A percentile compares a stretch with the other conserved stretches of the same genome.
Evolutionary conservation across 108 stramenopile species (phyloP).

Genomic region (Licmophora abbreviata): DNA sequence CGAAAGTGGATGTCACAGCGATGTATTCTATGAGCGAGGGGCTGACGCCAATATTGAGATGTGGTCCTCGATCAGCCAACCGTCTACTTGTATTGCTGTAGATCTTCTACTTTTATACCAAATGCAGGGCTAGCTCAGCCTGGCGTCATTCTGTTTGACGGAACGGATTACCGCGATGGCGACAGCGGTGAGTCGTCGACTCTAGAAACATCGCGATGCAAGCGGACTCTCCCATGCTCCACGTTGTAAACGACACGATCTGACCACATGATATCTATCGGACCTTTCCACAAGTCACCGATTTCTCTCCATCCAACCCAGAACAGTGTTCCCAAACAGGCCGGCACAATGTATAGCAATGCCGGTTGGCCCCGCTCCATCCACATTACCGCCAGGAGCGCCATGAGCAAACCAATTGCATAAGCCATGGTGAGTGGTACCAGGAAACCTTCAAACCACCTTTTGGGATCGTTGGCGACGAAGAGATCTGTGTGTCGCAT

Average conservation of each 20-base stretch:
- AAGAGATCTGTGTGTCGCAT: slow-evolving; percentile 21
- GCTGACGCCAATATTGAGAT: too few relatives aligned
- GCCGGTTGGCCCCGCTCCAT: slow-evolving; percentile 84
- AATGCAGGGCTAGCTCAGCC: too few relatives aligned
- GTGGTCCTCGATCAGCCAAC: too few relatives aligned
- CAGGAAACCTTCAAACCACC: slow-evolving; percentile 33
- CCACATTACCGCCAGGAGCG: slow-evolving; percentile 66
- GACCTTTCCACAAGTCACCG: slow-evolving; percentile 53
- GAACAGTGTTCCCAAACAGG: slow-evolving; percentile 42
- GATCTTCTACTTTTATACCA: too few relatives aligned
- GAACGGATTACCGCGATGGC: too few relatives aligned
- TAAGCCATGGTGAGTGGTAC: slow-evolving; percentile 58
- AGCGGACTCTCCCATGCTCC: too few relatives aligned
- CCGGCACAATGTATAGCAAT: slow-evolving; percentile 80
- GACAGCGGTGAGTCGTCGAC: too few relatives aligned
- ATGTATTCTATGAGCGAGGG: too few relatives aligned
- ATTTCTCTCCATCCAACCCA: slow-evolving; percentile 46
- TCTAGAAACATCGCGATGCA: too few relatives aligned
- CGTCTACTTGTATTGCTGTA: too few relatives aligned
- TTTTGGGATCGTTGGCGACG: slow-evolving; percentile 15
- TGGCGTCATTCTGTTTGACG: too few relatives aligned
- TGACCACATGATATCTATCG: slow-evolving; percentile 38
- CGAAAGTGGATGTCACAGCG: slow-evolving; percentile 85
- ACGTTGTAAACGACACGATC: slow-evolving; percentile 19
- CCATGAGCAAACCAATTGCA: slow-evolving; percentile 68